Base-by-base conservation (phyloP, 108 stramenopile species). In the Cyclotella baltica region DNA sequence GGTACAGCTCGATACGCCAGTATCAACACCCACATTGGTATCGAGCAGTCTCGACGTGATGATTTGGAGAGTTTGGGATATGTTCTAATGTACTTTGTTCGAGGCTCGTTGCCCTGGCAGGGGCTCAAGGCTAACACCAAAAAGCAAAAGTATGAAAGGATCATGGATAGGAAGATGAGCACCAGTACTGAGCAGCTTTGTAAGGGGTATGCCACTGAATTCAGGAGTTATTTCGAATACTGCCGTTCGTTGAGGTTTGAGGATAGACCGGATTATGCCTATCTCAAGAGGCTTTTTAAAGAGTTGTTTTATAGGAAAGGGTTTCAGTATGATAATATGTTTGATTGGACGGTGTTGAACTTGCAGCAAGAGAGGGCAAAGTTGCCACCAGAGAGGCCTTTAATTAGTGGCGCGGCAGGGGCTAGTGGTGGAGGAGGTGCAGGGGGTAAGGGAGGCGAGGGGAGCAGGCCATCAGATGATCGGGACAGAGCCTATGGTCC, bases 91-190 rank as follows among this genome's bases (percentile, higher is more conserved):
- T 99, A 99, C 92, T 98, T 99, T 80, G 95, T 99, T 65, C 87
- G 98, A 9, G 99, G 99, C 11, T 93, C 93, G 13, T 84, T 99
- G 16, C 99, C 99, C 9, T 99, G 99, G 99, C 99, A 99, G 89
- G 99, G 99, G 34, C 94, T 99, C 72, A 98, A 99, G 86, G 99
- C 99, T 43, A 98, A 98, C 81, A 99, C 99, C 16, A 99, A 99
- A 90, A 99, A 99, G 75, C 99, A 99, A 77, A 99, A 99, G 91
- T 99, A 99, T 78, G 98, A 99, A 72, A 92, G 98, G 33, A 99
- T 99, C 83, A 98, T 99, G 98, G 99, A 99, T 81, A 96, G 98
- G 59, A 99, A 99, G 86, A 98, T 99, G 98, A 95, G 95, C 52
- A 98, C 98, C 6, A 93, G 95, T 25, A 98, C 98, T 18, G 99